phyloP scores from a whole-genome alignment of 768 basidiomycete genomes.

The Boletales sp. region DNA sequence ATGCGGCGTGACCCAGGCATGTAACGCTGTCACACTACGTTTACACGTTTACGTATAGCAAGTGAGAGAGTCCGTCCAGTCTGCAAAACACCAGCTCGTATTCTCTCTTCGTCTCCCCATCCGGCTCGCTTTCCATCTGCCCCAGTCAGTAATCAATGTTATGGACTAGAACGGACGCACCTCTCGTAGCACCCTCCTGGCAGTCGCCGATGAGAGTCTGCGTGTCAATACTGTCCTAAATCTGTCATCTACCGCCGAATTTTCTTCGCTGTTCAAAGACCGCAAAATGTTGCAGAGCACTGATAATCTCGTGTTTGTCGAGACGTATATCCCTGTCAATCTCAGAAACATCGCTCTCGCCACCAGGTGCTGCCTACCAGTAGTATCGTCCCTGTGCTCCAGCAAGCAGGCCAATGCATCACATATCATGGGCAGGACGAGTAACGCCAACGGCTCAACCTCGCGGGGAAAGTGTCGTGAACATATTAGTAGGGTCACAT shows the following conservation, averaged over 20 bases:
- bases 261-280: conserved; percentile 20
- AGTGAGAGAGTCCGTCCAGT: conserved; percentile 7
- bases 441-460: conserved; percentile 48
- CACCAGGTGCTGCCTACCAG: conserved; percentile 22
- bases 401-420: conserved; percentile 42
- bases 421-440: conserved; percentile 50
- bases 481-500: conserved; percentile 46
- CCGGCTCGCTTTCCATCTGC: too few relatives aligned
- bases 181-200: conserved; percentile 24
- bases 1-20: conserved; percentile 10
- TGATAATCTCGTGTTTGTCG: conserved; percentile 43
- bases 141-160: too few relatives aligned
- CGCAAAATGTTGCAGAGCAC: conserved; percentile 41
- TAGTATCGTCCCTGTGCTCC: conserved; percentile 16
- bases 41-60: conserved; percentile 14
- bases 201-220: conserved; percentile 27
- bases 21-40: conserved; percentile 24
- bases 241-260: conserved; percentile 2
- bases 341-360: background rate
- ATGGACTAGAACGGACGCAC: conserved; percentile 12
- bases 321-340: conserved; percentile 7
- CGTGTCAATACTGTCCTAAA: conserved; percentile 31
- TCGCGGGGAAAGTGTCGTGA: conserved; percentile 42
- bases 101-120: background rate
- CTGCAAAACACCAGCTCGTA: conserved; percentile 23